Conservation (phyloP, 192 early-diverging fungal species). For the Rhizophagus prolifer region DNA sequence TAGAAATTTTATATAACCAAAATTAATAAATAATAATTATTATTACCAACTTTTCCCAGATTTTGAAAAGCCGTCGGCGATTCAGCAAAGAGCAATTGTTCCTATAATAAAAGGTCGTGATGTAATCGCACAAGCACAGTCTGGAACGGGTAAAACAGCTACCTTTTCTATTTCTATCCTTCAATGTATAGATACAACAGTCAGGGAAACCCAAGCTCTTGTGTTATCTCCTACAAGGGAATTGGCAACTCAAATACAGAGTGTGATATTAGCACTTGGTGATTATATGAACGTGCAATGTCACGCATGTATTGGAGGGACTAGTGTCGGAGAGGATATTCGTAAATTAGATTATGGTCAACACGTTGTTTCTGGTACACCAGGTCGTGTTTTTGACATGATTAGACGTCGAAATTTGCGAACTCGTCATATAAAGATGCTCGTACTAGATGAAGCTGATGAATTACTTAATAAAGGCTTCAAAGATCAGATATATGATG, state of each 20-base stretch:
- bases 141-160: constrained; percentile 98
- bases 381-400: constrained; percentile 97
- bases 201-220: constrained; percentile 90
- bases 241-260: constrained; percentile 94
- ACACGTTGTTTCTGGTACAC: constrained; percentile 94
- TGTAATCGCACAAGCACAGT: constrained; percentile 97
- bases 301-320: constrained; percentile 95
- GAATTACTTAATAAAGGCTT: constrained; percentile 93
- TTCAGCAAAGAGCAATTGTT: constrained; percentile 96
- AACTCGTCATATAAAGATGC: constrained; percentile 87
- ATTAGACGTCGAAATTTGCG: constrained; percentile 82
- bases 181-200: constrained; percentile 84
- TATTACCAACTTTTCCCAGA: constrained; percentile 42
- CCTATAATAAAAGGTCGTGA: constrained; percentile 87
- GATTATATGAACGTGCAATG: constrained; percentile 98
- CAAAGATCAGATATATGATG: constrained; percentile 96
- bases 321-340: constrained; percentile 89
- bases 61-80: constrained; percentile 97
- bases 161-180: constrained; percentile 94
- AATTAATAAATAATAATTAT: background rate
- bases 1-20: background rate
- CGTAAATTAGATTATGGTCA: constrained; percentile 87
- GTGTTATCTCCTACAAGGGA: constrained; percentile 95
- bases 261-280: constrained; percentile 87
- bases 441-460: constrained; percentile 96